phyloP scores from a whole-genome alignment of 371 early-diverging fungal species.

The Actinomortierella ambigua region DNA sequence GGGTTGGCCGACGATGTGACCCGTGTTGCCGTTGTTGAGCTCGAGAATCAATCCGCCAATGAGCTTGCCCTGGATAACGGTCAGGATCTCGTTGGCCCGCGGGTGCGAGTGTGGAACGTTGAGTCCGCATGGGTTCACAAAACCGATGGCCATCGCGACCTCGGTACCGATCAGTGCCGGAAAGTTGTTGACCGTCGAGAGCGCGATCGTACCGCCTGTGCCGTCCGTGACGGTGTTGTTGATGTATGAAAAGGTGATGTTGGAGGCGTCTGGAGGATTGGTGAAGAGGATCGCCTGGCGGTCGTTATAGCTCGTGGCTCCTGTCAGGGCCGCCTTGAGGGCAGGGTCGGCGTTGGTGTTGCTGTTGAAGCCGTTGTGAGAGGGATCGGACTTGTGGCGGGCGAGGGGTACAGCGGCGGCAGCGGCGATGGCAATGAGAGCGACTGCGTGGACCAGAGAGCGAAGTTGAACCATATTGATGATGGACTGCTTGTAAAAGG shows the following conservation, averaged over 20 bases:
- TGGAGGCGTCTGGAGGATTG: constrained; percentile 10
- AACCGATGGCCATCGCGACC: constrained; percentile 22
- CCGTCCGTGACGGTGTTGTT: constrained; percentile 12
- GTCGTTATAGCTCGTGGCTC: constrained; percentile 12
- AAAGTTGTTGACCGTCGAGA: constrained; percentile 16
- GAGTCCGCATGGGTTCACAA: constrained; percentile 19
- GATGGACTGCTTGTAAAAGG: constrained; percentile 7
- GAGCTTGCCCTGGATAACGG: constrained; percentile 18
- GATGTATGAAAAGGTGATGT: constrained; percentile 15
- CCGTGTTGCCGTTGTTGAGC: not conserved
- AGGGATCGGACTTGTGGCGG: constrained; percentile 7
- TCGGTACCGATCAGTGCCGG: constrained; percentile 16
- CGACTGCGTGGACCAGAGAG: constrained; percentile 5
- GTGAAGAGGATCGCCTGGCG: constrained; percentile 16
- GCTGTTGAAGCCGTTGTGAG: constrained; percentile 10
- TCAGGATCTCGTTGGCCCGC: constrained; percentile 19
- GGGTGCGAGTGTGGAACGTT: constrained; percentile 23
- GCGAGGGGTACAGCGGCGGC: constrained; percentile 7
- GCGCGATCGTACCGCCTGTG: constrained; percentile 11
- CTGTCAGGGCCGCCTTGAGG: constrained; percentile 11
- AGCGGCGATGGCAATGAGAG: constrained; percentile 6
- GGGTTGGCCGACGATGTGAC: constrained; percentile 9
- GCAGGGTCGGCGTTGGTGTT: constrained; percentile 10
- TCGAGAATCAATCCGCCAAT: constrained; percentile 13
- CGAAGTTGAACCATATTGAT: constrained; percentile 9